phyloP scores from a whole-genome alignment of 768 basidiomycete genomes.

The Phanerodontia chrysosporium region DNA sequence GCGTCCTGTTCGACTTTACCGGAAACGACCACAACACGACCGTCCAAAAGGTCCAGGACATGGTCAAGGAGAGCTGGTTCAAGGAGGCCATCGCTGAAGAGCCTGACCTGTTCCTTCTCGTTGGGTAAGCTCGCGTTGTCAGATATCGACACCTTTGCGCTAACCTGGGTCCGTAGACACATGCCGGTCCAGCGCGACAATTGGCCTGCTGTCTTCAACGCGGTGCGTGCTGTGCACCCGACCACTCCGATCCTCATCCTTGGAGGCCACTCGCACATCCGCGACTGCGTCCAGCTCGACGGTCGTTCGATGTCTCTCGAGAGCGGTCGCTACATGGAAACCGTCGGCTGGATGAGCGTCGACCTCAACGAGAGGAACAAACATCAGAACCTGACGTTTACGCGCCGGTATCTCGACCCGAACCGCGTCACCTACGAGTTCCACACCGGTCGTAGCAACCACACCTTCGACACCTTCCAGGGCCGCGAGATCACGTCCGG shows the following conservation, averaged over 20 bases:
- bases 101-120: constrained; percentile 79
- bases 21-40: constrained; percentile 68
- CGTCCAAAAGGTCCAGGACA: constrained; percentile 65
- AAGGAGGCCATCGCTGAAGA: constrained; percentile 70
- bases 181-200: constrained; percentile 76
- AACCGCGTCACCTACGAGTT: constrained; percentile 77
- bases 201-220: constrained; percentile 70
- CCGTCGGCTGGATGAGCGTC: constrained; percentile 74
- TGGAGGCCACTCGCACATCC: constrained; percentile 79
- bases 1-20: constrained; percentile 74
- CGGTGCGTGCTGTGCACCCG: constrained; percentile 69
- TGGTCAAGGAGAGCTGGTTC: constrained; percentile 86
- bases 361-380: constrained; percentile 41
- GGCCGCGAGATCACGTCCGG: constrained; percentile 54
- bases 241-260: constrained; percentile 79
- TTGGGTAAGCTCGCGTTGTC: constrained; percentile 43
- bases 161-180: constrained; percentile 43
- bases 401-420: constrained; percentile 72
- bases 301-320: constrained; percentile 75
- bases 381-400: constrained; percentile 53
- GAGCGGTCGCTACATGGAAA: constrained; percentile 91
- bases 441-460: constrained; percentile 52
- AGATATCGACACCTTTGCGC: no score
- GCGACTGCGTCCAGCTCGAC: constrained; percentile 75
- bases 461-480: constrained; percentile 55